Evolutionary conservation across 176 grass and related monocot species (phyloP).

Genomic region (Poa annua): DNA sequence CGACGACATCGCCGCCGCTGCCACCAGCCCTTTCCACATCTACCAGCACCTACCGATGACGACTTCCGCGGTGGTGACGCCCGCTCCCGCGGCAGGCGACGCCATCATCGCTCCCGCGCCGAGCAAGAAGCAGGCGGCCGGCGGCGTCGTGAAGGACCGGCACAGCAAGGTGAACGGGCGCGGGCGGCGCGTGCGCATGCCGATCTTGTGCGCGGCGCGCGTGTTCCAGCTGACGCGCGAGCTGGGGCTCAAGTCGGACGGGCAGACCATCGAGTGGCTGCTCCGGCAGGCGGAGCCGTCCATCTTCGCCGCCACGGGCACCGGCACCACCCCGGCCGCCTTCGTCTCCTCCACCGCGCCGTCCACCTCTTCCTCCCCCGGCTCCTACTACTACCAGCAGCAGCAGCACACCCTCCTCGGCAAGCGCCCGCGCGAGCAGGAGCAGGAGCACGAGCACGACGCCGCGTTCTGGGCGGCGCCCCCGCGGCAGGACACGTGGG

Average conservation of each 20-base stretch:
- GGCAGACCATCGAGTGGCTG: constrained; percentile 97
- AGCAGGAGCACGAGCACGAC: constrained; percentile 5
- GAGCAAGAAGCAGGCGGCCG: constrained; percentile 39
- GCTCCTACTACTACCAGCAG: background rate
- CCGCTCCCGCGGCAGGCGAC: background rate
- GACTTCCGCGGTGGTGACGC: background rate
- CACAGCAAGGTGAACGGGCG: constrained; percentile 99
- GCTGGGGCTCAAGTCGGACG: constrained; percentile 95
- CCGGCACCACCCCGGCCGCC: constrained; percentile 75
- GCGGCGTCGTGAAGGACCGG: constrained; percentile 65
- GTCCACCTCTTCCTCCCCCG: constrained; percentile 35
- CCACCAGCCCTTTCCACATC: constrained; percentile 44
- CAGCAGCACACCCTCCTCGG: constrained; percentile 43
- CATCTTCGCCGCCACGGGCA: constrained; percentile 88
- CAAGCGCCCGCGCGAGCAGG: constrained; percentile 50
- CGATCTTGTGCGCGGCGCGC: constrained; percentile 91
- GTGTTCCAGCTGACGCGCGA: constrained; percentile 98
- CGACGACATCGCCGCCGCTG: constrained; percentile 44
- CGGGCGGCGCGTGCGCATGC: constrained; percentile 91
- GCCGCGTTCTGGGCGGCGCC: constrained; percentile 41
- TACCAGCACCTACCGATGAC: constrained; percentile 33
- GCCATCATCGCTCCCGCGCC: background rate
- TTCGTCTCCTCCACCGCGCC: constrained; percentile 66
- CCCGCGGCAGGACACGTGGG: constrained; percentile 42
- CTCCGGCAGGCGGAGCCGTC: constrained; percentile 95